A percentile compares a stretch with the other conserved stretches of the same genome.
Conservation (phyloP, 768 basidiomycete genomes). For the Hypholoma sublateritium region DNA sequence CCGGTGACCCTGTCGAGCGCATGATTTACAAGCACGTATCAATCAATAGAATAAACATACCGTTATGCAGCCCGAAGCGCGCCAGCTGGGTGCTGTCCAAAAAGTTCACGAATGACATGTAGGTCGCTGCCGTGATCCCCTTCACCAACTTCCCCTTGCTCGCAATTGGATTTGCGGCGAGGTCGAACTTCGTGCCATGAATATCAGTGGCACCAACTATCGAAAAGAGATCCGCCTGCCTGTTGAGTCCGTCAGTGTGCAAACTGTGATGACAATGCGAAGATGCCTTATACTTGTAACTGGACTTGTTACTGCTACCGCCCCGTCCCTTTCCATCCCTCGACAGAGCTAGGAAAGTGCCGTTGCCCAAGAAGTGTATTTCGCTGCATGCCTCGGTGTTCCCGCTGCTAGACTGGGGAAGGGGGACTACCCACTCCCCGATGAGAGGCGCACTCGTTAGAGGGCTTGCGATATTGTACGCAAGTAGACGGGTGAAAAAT, state of each 20-base stretch:
- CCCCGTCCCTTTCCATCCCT: constrained; percentile 64
- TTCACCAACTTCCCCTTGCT: constrained; percentile 44
- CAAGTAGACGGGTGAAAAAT: constrained; percentile 55
- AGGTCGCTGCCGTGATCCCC: constrained; percentile 50
- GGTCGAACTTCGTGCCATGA: constrained; percentile 53
- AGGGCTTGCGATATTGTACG: constrained; percentile 46
- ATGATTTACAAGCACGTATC: neutral
- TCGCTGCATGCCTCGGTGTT: constrained; percentile 57
- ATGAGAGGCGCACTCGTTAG: constrained; percentile 34
- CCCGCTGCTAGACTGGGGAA: constrained; percentile 49
- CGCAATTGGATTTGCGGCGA: constrained; percentile 51
- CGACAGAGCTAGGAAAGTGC: constrained; percentile 56
- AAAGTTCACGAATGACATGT: constrained; percentile 56
- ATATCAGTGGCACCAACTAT: constrained; percentile 62
- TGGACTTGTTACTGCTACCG: constrained; percentile 45
- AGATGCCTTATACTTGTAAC: constrained; percentile 43
- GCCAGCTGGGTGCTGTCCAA: constrained; percentile 52
- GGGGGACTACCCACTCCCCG: constrained; percentile 62
- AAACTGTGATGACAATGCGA: too few species aligned
- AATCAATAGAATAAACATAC: constrained; percentile 21
- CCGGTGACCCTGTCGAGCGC: constrained; percentile 21
- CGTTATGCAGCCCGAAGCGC: constrained; percentile 65
- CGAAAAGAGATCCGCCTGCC: constrained; percentile 60
- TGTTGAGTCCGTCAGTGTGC: constrained; percentile 18
- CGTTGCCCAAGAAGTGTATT: constrained; percentile 50